Percentiles rank a stretch among this genome's conserved stretches.
These are phyloP conservation scores for Dimocarpus longan DNA, from an alignment of 345 rosid genomes.

Conservation along the genomic window DNA sequence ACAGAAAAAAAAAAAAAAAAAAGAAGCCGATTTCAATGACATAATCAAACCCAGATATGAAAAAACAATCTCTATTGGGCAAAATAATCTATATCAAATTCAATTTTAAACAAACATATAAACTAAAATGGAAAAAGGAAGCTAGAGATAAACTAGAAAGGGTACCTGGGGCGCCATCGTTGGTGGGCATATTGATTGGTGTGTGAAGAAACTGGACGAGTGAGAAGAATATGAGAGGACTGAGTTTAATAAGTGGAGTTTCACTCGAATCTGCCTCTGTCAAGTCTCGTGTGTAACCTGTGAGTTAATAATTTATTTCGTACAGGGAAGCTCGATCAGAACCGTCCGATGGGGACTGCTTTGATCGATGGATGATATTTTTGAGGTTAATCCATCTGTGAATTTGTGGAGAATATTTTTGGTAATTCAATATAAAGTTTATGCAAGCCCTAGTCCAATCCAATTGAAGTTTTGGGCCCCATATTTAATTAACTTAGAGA, in stretches of 20 bases:
- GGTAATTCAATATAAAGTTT: not conserved
- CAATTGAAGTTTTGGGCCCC: not conserved
- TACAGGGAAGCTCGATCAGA: not conserved
- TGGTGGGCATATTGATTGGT: conserved; percentile 28
- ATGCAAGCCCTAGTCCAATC: not conserved
- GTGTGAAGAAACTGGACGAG: not conserved
- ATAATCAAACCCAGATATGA: not conserved
- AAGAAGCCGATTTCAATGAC: not conserved
- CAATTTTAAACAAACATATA: not conserved
- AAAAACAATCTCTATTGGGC: not conserved
- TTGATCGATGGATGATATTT: not conserved
- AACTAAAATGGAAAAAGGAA: not conserved
- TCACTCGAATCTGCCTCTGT: conserved; percentile 2
- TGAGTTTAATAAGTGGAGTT: not conserved
- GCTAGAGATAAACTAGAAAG: not conserved
- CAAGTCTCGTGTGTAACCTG: not conserved
- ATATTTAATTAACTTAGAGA: not conserved
- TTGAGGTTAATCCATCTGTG: not conserved
- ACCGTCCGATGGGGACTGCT: conserved; percentile 7
- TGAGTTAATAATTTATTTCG: not conserved
- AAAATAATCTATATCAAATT: not conserved
- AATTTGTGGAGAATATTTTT: not conserved
- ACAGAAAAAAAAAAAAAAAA: no score
- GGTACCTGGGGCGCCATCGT: conserved; percentile 29
- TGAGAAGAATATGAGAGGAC: no score